Percentiles rank a stretch among this genome's conserved stretches.
Evolutionary conservation across 2,329 filamentous ascomycete species (phyloP).

Genomic region (Hypoxylon sp.): DNA sequence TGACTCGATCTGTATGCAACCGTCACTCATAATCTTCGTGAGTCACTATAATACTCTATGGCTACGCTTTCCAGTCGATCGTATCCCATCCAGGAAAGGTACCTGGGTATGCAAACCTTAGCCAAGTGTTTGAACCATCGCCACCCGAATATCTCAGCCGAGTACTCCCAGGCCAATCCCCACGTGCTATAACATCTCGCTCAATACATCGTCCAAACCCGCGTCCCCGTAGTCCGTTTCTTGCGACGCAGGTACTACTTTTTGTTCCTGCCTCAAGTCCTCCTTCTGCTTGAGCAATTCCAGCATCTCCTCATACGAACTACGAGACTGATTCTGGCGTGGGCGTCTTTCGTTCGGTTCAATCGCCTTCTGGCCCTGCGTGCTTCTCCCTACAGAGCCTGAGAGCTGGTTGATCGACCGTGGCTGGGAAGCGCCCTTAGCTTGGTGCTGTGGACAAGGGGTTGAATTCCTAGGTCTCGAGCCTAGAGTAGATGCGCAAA

Average conservation of each 20-base stretch:
- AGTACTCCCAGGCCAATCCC: not conserved
- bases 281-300: conserved; percentile 27
- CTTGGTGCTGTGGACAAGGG: conserved; percentile 10
- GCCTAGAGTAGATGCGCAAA: not conserved
- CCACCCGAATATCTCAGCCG: not conserved
- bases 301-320: conserved; percentile 44
- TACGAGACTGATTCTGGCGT: conserved; percentile 28
- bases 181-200: conserved; percentile 29
- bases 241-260: conserved; percentile 41
- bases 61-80: conserved; percentile 9
- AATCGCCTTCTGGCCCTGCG: conserved; percentile 14
- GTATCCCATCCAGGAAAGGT: conserved; percentile 2
- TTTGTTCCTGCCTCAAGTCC: conserved; percentile 20
- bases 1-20: not conserved
- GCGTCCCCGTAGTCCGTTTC: conserved; percentile 51
- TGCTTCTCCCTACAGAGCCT: conserved; percentile 3
- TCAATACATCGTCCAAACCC: conserved; percentile 39
- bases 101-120: not conserved
- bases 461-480: not conserved
- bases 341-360: conserved; percentile 12
- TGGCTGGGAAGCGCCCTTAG: conserved; percentile 18
- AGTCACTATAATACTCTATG: conserved; percentile 15
- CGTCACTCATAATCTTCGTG: conserved; percentile 6
- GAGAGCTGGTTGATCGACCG: conserved; percentile 35
- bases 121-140: not conserved